Conservation (phyloP, 352 stramenopile species). For the Phytophthora sp. region DNA sequence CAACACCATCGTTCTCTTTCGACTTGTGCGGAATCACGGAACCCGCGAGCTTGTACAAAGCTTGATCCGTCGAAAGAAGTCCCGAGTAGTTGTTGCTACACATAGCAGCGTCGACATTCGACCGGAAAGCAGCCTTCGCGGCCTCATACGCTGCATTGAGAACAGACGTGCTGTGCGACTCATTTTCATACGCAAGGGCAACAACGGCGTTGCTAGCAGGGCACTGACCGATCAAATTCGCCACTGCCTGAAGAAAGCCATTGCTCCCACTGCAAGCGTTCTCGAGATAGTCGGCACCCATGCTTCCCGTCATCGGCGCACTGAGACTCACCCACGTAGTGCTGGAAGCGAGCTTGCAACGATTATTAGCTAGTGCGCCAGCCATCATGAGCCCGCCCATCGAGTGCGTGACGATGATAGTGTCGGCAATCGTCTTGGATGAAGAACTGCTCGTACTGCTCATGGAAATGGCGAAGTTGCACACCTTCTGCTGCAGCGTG, state of each 20-base stretch:
- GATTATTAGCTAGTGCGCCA: constrained; percentile 32
- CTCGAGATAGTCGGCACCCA: constrained; percentile 40
- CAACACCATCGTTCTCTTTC: constrained; percentile 27
- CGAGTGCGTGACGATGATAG: constrained; percentile 42
- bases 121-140: constrained; percentile 20
- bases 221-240: constrained; percentile 34
- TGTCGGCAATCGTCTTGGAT: constrained; percentile 22
- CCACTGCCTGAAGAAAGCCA: constrained; percentile 24
- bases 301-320: constrained; percentile 37
- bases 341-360: constrained; percentile 37
- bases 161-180: constrained; percentile 10
- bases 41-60: constrained; percentile 20
- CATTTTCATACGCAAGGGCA: constrained; percentile 29
- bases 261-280: constrained; percentile 29
- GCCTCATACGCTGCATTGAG: constrained; percentile 27
- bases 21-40: constrained; percentile 35
- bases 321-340: constrained; percentile 38
- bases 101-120: constrained; percentile 33
- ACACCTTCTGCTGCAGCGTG: constrained; percentile 29
- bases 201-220: constrained; percentile 19
- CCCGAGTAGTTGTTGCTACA: constrained; percentile 42
- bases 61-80: constrained; percentile 27
- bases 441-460: constrained; percentile 19
- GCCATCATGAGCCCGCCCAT: constrained; percentile 38
- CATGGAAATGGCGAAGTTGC: constrained; percentile 22